Base-by-base conservation (phyloP, 371 early-diverging fungal genomes). In the Lichtheimia ramosa region DNA sequence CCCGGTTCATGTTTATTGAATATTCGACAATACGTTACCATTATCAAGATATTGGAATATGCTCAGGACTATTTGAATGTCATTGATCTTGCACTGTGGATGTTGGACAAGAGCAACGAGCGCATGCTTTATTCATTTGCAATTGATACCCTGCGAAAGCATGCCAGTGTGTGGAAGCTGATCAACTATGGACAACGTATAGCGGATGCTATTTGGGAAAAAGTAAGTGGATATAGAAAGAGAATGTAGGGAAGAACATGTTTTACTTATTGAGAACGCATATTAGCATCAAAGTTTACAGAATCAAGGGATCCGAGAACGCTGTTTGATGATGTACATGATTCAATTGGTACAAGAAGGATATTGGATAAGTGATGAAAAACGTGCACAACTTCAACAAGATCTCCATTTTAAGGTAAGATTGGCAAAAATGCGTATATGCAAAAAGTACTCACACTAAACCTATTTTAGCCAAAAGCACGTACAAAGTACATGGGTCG, bases 1-100 rank as follows among this genome's bases (percentile, higher is more conserved):
- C 92, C 93, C 4, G 92, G 92, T 0, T 81, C 89, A 0, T 89
- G 91, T 12, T 65, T 92, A 18, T 71, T 93, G 27, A 93, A 92
- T 58, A 74, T 74, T 4, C 82, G 92, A 21, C 92, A 93, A 58
- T 75, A 86, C 48, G 76, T 85, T 2, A 74, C 84, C 0, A 69
- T 90, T 40, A 67, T 88, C 39, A 71, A 78, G 24, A 71, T 88
- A 16, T 71, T 91, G 63, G 83, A 86, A 39, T 59, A 67, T 21
- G 81, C 82, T 5, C 72, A 79, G 55, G 88, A 88, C 55, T 86
- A 83, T 41, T 57, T 74, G 1, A 73, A 74, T 23, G 68, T 85
- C 6, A 70, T 79, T 13, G 84, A 88, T 12, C 65, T 84, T 43
- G 64, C 86, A 8, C 54, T 83, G 15, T 91, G 91, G 91, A 70